Evolutionary conservation across 2,329 filamentous ascomycete genomes (phyloP).

Genomic region (Aspergillus versicolor): DNA sequence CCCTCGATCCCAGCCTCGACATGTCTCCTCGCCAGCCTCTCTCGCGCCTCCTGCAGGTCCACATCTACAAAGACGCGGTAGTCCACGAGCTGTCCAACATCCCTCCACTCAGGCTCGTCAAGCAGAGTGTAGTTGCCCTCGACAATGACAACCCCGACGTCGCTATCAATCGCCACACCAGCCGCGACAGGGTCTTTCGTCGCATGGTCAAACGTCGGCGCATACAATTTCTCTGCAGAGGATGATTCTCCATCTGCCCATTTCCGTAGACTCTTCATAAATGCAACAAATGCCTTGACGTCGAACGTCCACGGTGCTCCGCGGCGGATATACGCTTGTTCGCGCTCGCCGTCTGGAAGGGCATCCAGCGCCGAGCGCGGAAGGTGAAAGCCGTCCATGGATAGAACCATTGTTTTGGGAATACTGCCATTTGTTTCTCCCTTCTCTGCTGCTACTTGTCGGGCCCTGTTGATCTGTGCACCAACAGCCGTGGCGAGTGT

Average conservation of each 20-base stretch:
- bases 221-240: conserved; percentile 19
- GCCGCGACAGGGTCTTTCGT: conserved; percentile 35
- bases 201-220: conserved; percentile 38
- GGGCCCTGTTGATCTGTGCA: conserved; percentile 22
- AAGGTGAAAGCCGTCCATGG: conserved; percentile 43
- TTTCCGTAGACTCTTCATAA: conserved; percentile 25
- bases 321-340: conserved; percentile 35
- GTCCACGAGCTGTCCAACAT: conserved; percentile 37
- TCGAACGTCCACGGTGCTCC: conserved; percentile 43
- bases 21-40: conserved; percentile 42
- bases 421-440: background rate
- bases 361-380: conserved; percentile 28
- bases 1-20: conserved; percentile 43
- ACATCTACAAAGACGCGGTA: conserved; percentile 45
- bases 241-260: conserved; percentile 21
- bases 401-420: conserved; percentile 23
- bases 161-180: conserved; percentile 25
- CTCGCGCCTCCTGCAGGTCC: conserved; percentile 35
- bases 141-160: conserved; percentile 22
- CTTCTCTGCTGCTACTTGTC: background rate
- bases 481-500: conserved; percentile 32
- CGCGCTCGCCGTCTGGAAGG: conserved; percentile 27
- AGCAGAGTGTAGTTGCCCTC: conserved; percentile 31
- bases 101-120: conserved; percentile 10
- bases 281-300: conserved; percentile 26